Base-by-base conservation (phyloP, 2,329 filamentous ascomycete genomes). In the Stachybotrys echinatus region DNA sequence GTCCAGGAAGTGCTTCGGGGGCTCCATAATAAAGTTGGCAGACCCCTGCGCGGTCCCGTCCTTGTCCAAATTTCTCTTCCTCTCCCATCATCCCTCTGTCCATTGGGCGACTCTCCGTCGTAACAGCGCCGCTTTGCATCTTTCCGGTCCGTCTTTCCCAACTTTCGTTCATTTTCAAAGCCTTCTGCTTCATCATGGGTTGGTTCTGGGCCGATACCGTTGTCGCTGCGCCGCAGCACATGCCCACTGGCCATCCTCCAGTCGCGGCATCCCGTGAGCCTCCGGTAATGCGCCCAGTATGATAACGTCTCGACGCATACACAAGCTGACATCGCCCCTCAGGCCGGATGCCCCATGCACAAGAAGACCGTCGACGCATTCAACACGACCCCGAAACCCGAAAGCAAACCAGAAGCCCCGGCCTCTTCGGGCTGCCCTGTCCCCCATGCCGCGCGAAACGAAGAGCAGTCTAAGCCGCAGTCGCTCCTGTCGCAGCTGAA, bases 161-260 rank as follows among this genome's bases (percentile, higher is more conserved):
- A 39, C 12, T 31, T 17, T 50, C 20, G 45, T 46, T 52, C 43
- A 21, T 45, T 21, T 14, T 42, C 27, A 23, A 23, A 20, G 19
- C 38, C 46, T 14, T 31, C 47, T 3, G 10, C 47, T 46, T 56
- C 53, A 54, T 37, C 51, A 84, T 84, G 81, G 81, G 81, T 57
- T 83, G 80, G 80, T 84, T 84, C 60, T 84, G 81, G 81, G 77
- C 80, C 53, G 80, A 84, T 54, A n/a, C n/a, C n/a, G 54, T 67
- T 51, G 47, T 68, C 43, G 61, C 74, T 49, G 58, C 67, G 19
- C 53, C 66, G n/a, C 61, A 61, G 54, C 64, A 58, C 43, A 59
- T 65, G 39, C 63, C 67, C 27, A 56, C 59, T 46, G 62, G 66
- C 50, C 68, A 69, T 55, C 63, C 65, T 45, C 47, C 58, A 6